Percentiles rank a stretch among this genome's conserved stretches.
phyloP scores from a whole-genome alignment of 2,329 filamentous ascomycete genomes.

The Elsinoe arachidis region DNA sequence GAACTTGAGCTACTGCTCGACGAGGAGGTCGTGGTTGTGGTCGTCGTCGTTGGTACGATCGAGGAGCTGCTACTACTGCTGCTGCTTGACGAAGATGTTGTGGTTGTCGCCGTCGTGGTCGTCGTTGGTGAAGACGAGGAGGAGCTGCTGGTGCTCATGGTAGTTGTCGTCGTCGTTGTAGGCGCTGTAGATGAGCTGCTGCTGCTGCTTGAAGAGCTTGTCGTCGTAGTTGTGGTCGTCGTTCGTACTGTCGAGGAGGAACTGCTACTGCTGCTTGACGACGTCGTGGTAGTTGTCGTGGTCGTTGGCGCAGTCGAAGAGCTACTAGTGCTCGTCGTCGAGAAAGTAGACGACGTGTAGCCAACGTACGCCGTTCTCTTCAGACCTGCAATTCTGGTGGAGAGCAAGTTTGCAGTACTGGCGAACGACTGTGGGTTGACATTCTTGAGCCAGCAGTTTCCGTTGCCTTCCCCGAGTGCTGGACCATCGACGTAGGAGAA shows the following conservation, averaged over 20 bases:
- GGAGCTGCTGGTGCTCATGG: neutral
- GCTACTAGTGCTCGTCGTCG: neutral
- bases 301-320: neutral
- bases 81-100: neutral
- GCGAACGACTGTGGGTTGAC: slow-evolving; percentile 13
- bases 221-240: neutral
- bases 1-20: neutral
- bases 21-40: neutral
- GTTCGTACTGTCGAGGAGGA: neutral
- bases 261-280: neutral
- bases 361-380: slow-evolving; percentile 3
- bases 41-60: neutral
- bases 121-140: neutral
- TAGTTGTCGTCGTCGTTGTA: neutral
- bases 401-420: slow-evolving; percentile 14
- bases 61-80: neutral
- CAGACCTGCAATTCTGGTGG: slow-evolving; percentile 13
- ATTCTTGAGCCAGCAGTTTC: slow-evolving; percentile 17
- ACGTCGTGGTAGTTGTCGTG: neutral
- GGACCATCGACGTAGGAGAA: slow-evolving; percentile 20
- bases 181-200: neutral
- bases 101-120: neutral
- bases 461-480: slow-evolving; percentile 17
- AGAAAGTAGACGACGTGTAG: neutral
- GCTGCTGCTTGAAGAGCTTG: neutral